Evolutionary conservation across 1,139 yeast genomes (phyloP).

Genomic region (Waltiozyma sp.): DNA sequence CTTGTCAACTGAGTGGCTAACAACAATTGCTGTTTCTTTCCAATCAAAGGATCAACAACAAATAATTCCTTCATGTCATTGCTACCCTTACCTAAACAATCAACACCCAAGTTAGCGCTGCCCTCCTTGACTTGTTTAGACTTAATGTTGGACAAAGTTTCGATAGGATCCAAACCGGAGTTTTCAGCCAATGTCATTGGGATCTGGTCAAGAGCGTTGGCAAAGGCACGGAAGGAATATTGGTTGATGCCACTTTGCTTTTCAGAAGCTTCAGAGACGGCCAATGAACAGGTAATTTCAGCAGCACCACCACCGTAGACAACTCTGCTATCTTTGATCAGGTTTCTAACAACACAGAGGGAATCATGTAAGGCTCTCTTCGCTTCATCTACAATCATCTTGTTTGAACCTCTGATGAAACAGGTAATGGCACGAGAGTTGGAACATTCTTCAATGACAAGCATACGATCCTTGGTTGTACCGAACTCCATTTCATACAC

Average conservation of each 20-base stretch:
- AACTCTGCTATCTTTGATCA: constrained; percentile 82
- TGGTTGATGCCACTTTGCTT: constrained; percentile 91
- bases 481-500: constrained; percentile 90
- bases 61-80: constrained; percentile 89
- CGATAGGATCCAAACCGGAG: constrained; percentile 91
- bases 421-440: constrained; percentile 89
- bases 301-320: constrained; percentile 99
- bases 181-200: constrained; percentile 96
- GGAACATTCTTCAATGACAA: constrained; percentile 84
- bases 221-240: constrained; percentile 93
- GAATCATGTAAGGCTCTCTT: constrained; percentile 95
- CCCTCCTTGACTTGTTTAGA: constrained; percentile 73
- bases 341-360: constrained; percentile 91
- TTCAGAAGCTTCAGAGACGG: constrained; percentile 88
- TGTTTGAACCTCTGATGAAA: constrained; percentile 88
- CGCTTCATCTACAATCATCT: constrained; percentile 96
- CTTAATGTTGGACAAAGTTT: constrained; percentile 73
- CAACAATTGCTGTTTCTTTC: constrained; percentile 90
- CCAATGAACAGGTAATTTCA: constrained; percentile 85
- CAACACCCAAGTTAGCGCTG: constrained; percentile 74
- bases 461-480: constrained; percentile 92
- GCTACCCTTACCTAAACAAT: constrained; percentile 80
- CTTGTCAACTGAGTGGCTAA: constrained; percentile 95
- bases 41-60: constrained; percentile 93
- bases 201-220: constrained; percentile 80